Evolutionary conservation across 1,284 basidiomycete genomes (phyloP).

Genomic region (Cutaneotrichosporon arboriforme): DNA sequence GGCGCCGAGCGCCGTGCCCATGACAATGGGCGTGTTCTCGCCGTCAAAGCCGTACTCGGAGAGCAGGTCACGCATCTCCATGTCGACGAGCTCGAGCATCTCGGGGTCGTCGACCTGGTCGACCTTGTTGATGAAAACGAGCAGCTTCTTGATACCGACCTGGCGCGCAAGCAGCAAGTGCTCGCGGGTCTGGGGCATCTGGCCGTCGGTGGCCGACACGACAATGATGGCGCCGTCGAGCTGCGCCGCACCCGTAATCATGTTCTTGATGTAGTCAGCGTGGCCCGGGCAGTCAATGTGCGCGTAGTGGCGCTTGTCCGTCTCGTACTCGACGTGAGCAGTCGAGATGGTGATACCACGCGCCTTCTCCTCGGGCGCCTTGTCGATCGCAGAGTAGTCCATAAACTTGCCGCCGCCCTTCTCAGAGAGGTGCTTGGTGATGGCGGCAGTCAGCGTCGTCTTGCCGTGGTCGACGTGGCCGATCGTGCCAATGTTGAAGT

Average conservation of each 20-base stretch:
- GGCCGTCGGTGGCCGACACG: slow-evolving; percentile 97
- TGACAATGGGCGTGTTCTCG: slow-evolving; percentile 92
- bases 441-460: slow-evolving; percentile 96
- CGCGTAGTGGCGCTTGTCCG: slow-evolving; percentile 84
- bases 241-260: slow-evolving; percentile 99
- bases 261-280: slow-evolving; percentile 79
- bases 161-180: slow-evolving; percentile 96
- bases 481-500: slow-evolving; percentile 96
- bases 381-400: slow-evolving; percentile 97
- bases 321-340: slow-evolving; percentile 97
- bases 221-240: slow-evolving; percentile 98
- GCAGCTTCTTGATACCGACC: slow-evolving; percentile 95
- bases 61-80: slow-evolving; percentile 99
- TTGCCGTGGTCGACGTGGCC: slow-evolving; percentile 89
- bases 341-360: slow-evolving; percentile 94
- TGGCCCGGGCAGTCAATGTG: slow-evolving; percentile 93
- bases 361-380: slow-evolving; percentile 99
- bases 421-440: slow-evolving; percentile 89
- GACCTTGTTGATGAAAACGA: slow-evolving; percentile 97
- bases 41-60: slow-evolving; percentile 91
- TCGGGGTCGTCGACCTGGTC: slow-evolving; percentile 95
- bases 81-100: slow-evolving; percentile 99
- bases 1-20: slow-evolving; percentile 93
- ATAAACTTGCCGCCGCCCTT: slow-evolving; percentile 86
- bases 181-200: slow-evolving; percentile 99